phyloP scores from a whole-genome alignment of 2,329 filamentous ascomycete species.

The Cadophora malorum region DNA sequence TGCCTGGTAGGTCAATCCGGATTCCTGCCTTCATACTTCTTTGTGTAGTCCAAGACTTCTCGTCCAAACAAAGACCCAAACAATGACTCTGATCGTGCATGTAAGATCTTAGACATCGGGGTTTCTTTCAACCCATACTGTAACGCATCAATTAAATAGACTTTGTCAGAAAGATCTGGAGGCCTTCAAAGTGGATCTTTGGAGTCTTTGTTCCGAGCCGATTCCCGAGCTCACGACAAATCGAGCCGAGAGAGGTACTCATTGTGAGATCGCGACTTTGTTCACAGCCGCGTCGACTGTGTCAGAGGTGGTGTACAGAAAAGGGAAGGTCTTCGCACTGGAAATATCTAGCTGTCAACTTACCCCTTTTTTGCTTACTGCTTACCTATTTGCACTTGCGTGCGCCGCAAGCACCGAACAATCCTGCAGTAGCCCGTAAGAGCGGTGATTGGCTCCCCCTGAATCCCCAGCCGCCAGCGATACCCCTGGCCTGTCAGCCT shows the following conservation, averaged over 20 bases:
- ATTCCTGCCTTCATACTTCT: neutral
- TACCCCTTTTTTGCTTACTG: neutral
- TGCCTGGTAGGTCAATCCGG: no score
- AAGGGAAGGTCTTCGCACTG: neutral
- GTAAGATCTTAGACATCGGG: neutral
- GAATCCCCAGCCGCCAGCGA: constrained; percentile 23
- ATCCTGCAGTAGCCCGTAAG: neutral
- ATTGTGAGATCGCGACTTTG: neutral
- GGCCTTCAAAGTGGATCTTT: neutral
- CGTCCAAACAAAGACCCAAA: neutral
- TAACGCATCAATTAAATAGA: neutral
- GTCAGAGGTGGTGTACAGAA: neutral
- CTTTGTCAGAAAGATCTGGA: neutral
- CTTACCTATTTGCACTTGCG: neutral
- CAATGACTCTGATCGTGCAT: neutral
- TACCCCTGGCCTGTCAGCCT: constrained; percentile 28
- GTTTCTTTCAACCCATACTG: neutral
- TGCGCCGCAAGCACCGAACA: constrained; percentile 2
- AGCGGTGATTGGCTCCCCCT: constrained; percentile 12
- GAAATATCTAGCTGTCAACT: neutral
- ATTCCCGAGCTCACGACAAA: neutral
- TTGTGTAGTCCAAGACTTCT: neutral
- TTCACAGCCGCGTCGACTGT: neutral
- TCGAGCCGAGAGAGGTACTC: neutral
- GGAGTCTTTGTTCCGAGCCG: neutral